Conservation (phyloP, 805 yeast genomes). For the Candida hungchunana region DNA sequence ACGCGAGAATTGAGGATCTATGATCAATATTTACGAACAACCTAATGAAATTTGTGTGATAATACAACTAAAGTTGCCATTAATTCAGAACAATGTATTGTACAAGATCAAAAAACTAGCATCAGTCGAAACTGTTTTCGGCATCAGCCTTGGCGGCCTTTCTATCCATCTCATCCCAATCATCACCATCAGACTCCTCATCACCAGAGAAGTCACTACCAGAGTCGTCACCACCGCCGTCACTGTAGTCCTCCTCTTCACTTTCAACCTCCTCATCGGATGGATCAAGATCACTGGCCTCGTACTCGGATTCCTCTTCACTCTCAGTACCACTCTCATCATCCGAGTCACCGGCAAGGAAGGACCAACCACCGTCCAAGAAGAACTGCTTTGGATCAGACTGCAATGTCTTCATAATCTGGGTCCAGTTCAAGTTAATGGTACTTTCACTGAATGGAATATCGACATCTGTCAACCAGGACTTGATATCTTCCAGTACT, state of each 20-base stretch:
- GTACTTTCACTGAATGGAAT: constrained; percentile 93
- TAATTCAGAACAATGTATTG: no score
- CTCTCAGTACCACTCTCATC: constrained; percentile 59
- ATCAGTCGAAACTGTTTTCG: constrained; percentile 41
- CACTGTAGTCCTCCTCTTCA: constrained; percentile 31
- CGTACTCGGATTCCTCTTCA: constrained; percentile 62
- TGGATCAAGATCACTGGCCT: constrained; percentile 41
- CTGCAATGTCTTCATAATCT: constrained; percentile 89
- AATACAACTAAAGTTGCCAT: no score
- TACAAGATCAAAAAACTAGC: no score
- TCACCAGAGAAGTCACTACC: constrained; percentile 33
- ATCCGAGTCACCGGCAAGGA: constrained; percentile 85
- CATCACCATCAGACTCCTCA: constrained; percentile 37
- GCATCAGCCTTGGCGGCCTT: constrained; percentile 30
- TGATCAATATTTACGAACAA: no score
- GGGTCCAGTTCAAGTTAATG: constrained; percentile 91
- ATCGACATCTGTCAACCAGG: constrained; percentile 97
- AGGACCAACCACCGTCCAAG: constrained; percentile 93
- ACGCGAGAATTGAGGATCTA: constrained; percentile 19
- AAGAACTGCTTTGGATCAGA: constrained; percentile 95
- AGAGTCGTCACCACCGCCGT: constrained; percentile 29
- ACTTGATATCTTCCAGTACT: constrained; percentile 84
- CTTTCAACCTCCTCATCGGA: constrained; percentile 39
- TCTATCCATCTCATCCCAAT: constrained; percentile 27
- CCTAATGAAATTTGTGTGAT: no score